Base-by-base conservation (phyloP, 768 basidiomycete genomes). In the Panellus pusillus region DNA sequence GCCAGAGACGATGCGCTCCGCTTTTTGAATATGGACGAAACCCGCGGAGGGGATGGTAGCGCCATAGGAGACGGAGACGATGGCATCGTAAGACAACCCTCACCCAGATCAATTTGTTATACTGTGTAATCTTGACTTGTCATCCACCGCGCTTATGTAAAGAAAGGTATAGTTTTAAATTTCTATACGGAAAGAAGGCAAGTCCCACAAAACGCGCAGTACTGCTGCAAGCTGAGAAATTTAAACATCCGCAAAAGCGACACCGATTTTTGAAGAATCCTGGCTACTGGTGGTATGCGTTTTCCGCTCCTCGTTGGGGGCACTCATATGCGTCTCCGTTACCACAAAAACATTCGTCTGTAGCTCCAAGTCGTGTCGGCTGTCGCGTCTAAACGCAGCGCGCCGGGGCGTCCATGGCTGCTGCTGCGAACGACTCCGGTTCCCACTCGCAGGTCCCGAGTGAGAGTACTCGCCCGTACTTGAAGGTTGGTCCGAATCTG, bases 11-110 rank as follows among this genome's bases (percentile, higher is more conserved):
- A 49, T 9, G 63, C 35, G 15, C 58, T 54, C 9, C 53, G 55
- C 58, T 81, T 80, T 62, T 72, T 77, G 69, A 83, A 82, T 11
- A 81, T 75, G 17, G 82, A 81, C 19, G 72, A 64, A 14, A 11
- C 14, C 2, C 70, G 69, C 31, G 77, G 74, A 17, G 79, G 76
- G 53, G 42, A 54, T 47, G 69, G 67, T 44, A 79, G 61, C 1
- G 79, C 79, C 62, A 81, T 81, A 29, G 80, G 80, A 4, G 79
- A 80, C 20, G 32, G 75, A 64, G 50, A 24, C 3, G 24, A 24
- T 24, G 32, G 32, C 32, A 35, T 35, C 32, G 32, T 35, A 4
- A 8, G 8, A 14, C 2, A 41, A 41, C 40, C 40, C 40, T n/a
- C n/a, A 12, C 2, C n/a, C 24, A 24, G 3, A 41, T 17, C 40